Percentiles rank a stretch among this genome's conserved stretches.
These are phyloP conservation scores for Cyberlindnera veronae DNA, from an alignment of 805 yeast genomes.

Conservation along the genomic window DNA sequence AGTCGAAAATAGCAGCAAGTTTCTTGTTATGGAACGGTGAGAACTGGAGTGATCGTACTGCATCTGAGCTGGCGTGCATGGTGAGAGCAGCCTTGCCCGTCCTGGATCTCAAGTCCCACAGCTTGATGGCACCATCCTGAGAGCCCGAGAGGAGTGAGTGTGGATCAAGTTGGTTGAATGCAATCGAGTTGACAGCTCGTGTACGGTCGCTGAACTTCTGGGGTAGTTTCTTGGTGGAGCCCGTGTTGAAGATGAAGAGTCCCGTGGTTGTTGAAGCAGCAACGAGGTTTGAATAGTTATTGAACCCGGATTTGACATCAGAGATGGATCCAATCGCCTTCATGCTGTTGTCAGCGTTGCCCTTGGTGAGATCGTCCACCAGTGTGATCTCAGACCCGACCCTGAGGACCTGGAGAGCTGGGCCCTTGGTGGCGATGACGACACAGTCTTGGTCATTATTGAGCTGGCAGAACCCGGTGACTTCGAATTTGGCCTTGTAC, in stretches of 20 bases:
- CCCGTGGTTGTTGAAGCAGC: slow-evolving; percentile 48
- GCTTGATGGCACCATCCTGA: slow-evolving; percentile 72
- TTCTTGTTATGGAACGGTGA: slow-evolving; percentile 50
- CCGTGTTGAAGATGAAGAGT: slow-evolving; percentile 33
- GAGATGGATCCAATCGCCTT: slow-evolving; percentile 38
- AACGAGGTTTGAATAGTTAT: slow-evolving; percentile 34
- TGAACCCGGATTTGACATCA: slow-evolving; percentile 43
- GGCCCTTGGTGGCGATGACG: slow-evolving; percentile 42
- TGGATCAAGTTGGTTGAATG: slow-evolving; percentile 36
- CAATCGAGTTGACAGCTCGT: slow-evolving; percentile 44
- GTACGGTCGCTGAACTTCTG: slow-evolving; percentile 38
- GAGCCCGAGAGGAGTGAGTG: slow-evolving; percentile 57
- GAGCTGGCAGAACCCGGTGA: slow-evolving; percentile 21
- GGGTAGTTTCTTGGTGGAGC: slow-evolving; percentile 27
- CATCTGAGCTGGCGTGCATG: slow-evolving; percentile 65
- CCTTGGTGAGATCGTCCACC: slow-evolving; percentile 34
- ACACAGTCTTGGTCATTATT: slow-evolving; percentile 25
- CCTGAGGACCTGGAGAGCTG: slow-evolving; percentile 36
- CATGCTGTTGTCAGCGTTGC: slow-evolving; percentile 29
- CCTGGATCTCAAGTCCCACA: slow-evolving; percentile 66
- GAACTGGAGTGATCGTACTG: slow-evolving; percentile 55
- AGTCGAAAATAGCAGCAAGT: slow-evolving; percentile 80
- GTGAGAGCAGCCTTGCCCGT: slow-evolving; percentile 45
- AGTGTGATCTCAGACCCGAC: slow-evolving; percentile 30
- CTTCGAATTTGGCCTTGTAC: slow-evolving; percentile 33